Conservation (phyloP, 768 basidiomycete species). For the Coprinopsis marcescibilis region DNA sequence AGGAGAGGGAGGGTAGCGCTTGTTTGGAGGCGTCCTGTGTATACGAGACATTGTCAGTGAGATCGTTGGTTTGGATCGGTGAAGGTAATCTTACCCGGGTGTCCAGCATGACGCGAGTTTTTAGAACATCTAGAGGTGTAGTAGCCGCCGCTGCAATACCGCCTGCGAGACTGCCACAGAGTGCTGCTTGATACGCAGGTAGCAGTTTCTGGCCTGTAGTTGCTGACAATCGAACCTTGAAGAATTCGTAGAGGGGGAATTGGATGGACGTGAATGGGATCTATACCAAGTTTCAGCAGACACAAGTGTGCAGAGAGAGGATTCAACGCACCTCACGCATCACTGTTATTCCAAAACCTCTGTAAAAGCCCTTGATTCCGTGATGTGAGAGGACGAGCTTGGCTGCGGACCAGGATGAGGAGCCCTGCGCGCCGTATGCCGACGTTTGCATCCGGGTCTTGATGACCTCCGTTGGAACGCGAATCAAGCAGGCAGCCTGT, state of each 20-base stretch:
- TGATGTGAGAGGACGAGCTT: conserved; percentile 50
- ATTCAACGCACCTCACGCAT: conserved; percentile 36
- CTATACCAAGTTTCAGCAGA: conserved; percentile 38
- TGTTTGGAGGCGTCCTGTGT: conserved; percentile 45
- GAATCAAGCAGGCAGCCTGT: conserved; percentile 83
- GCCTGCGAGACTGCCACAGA: conserved; percentile 89
- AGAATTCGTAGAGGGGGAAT: conserved; percentile 89
- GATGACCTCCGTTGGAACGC: conserved; percentile 94
- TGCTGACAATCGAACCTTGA: conserved; percentile 65
- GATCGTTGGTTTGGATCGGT: neutral
- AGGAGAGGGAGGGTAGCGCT: conserved; percentile 47
- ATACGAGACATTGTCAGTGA: neutral
- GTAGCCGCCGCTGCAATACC: conserved; percentile 86
- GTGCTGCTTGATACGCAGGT: conserved; percentile 70
- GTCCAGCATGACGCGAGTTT: conserved; percentile 96
- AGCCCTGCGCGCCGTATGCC: conserved; percentile 51
- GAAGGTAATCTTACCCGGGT: conserved; percentile 49
- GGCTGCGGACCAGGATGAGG: conserved; percentile 58
- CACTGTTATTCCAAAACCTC: conserved; percentile 80
- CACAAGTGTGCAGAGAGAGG: conserved; percentile 23
- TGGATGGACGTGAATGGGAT: conserved; percentile 96
- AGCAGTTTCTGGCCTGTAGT: conserved; percentile 49
- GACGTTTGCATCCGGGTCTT: conserved; percentile 91
- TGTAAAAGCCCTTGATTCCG: conserved; percentile 77
- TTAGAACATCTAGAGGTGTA: conserved; percentile 93